phyloP scores from a whole-genome alignment of 2,329 filamentous ascomycete species.

The Diaporthe sp. region DNA sequence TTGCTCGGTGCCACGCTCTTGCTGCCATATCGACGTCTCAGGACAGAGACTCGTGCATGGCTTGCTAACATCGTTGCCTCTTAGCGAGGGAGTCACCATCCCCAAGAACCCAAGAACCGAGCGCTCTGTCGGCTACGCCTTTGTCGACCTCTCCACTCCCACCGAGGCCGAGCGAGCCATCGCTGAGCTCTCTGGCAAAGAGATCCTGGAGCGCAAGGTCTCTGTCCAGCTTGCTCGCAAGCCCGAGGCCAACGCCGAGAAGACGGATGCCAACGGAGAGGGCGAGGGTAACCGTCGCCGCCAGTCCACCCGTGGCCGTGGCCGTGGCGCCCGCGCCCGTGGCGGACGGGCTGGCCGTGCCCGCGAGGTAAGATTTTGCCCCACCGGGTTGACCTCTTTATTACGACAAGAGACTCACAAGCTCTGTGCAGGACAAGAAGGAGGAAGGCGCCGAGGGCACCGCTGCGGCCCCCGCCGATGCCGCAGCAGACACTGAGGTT shows the following conservation, averaged over 20 bases:
- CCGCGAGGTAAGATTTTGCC: conserved; percentile 68
- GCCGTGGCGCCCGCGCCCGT: conserved; percentile 75
- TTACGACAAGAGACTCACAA: conserved; percentile 42
- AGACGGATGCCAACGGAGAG: conserved; percentile 83
- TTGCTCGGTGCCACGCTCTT: not conserved
- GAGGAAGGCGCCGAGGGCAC: conserved; percentile 64
- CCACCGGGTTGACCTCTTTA: not conserved
- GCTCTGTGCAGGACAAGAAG: conserved; percentile 56
- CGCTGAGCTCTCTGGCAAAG: conserved; percentile 94
- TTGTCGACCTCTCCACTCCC: conserved; percentile 96
- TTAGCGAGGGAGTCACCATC: conserved; percentile 97
- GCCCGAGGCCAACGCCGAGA: conserved; percentile 87
- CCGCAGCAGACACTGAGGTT: conserved; percentile 65
- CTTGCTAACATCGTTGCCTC: conserved; percentile 52
- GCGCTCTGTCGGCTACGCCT: conserved; percentile 98
- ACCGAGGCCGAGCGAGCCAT: conserved; percentile 97
- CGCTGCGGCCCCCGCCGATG: conserved; percentile 62
- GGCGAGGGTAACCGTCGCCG: conserved; percentile 77
- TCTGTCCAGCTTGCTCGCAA: conserved; percentile 99
- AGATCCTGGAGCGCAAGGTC: conserved; percentile 98
- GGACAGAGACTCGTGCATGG: not conserved
- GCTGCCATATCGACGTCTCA: not conserved
- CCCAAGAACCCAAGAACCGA: conserved; percentile 99
- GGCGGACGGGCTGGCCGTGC: conserved; percentile 71
- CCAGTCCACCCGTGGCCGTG: conserved; percentile 75